Conservation (phyloP, 2,329 filamentous ascomycete genomes). For the Ascosphaera apis region DNA sequence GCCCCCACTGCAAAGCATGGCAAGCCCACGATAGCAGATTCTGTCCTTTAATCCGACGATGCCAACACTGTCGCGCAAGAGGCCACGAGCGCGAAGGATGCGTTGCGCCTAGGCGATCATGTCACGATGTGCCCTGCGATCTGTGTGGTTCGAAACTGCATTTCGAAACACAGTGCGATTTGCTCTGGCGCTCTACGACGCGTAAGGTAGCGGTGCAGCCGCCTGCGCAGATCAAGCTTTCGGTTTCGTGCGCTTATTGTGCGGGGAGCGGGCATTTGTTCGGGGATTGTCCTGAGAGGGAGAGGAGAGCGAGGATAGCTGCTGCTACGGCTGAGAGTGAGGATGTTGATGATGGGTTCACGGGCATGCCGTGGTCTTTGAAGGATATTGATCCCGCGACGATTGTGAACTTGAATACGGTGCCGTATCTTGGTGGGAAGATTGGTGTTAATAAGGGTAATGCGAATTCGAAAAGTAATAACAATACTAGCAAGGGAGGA, state of each 20-base stretch:
- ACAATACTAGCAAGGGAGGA: conserved; percentile 12
- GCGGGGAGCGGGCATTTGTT: conserved; percentile 20
- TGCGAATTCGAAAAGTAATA: conserved; percentile 14
- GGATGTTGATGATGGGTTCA: no score
- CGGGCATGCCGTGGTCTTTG: conserved; percentile 18
- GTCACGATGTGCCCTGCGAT: conserved; percentile 31
- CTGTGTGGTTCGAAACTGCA: conserved; percentile 35
- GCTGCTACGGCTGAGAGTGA: no score
- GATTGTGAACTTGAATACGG: conserved; percentile 18
- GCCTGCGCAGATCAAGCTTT: conserved; percentile 14
- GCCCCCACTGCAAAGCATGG: conserved; percentile 20
- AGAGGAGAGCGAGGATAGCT: no score
- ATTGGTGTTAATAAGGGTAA: conserved; percentile 7
- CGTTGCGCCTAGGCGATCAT: conserved; percentile 32
- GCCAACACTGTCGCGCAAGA: conserved; percentile 35
- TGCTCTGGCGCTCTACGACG: no score
- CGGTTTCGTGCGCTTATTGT: conserved; percentile 22
- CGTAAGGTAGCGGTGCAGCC: conserved; percentile 14
- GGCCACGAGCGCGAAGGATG: conserved; percentile 34
- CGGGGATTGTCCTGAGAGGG: conserved; percentile 20
- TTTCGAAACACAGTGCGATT: conserved; percentile 34
- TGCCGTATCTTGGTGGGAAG: conserved; percentile 4
- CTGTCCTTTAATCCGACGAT: conserved; percentile 20
- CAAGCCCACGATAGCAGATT: conserved; percentile 17
- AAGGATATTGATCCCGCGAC: conserved; percentile 14